These are phyloP conservation scores for Cutaneotrichosporon cutaneum DNA, from an alignment of 1,284 basidiomycete genomes.

Conservation along the genomic window DNA sequence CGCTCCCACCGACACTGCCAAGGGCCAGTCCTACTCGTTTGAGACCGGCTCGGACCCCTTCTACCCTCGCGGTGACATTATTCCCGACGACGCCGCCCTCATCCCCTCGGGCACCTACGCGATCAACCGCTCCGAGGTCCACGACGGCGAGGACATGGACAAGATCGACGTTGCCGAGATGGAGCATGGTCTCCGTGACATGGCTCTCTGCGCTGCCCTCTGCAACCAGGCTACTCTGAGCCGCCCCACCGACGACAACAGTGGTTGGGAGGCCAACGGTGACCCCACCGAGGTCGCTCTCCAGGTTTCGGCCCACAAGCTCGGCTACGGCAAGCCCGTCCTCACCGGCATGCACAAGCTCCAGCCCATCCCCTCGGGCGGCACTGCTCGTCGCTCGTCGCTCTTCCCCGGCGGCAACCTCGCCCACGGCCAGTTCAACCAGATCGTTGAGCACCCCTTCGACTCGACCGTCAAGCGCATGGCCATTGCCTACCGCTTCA, in stretches of 20 bases:
- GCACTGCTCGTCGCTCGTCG: slow-evolving; percentile 19
- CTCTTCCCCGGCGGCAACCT: slow-evolving; percentile 12
- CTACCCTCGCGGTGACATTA: slow-evolving; percentile 54
- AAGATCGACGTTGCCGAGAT: slow-evolving; percentile 37
- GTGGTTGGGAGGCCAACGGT: slow-evolving; percentile 65
- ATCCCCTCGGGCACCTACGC: slow-evolving; percentile 30
- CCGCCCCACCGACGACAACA: slow-evolving; percentile 42
- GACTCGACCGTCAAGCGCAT: slow-evolving; percentile 65
- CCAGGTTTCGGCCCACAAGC: slow-evolving; percentile 63
- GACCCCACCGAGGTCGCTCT: slow-evolving; percentile 68
- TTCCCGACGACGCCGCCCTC: slow-evolving; percentile 29
- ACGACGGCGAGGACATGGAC: slow-evolving; percentile 24
- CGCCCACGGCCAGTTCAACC: slow-evolving; percentile 37
- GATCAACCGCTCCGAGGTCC: slow-evolving; percentile 26
- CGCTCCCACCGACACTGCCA: slow-evolving; percentile 35
- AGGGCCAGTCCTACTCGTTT: slow-evolving; percentile 51
- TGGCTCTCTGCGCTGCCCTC: slow-evolving; percentile 55
- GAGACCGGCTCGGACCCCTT: slow-evolving; percentile 54
- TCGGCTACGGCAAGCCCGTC: slow-evolving; percentile 53
- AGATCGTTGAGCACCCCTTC: slow-evolving; percentile 59
- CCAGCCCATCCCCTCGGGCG: slow-evolving; percentile 5
- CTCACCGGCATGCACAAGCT: slow-evolving; percentile 41
- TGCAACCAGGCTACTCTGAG: slow-evolving; percentile 57
- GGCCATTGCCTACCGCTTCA: slow-evolving; percentile 56
- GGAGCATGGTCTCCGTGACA: slow-evolving; percentile 45